Conservation (phyloP, 2,329 filamentous ascomycete species). For the Cordyceps farinosa region DNA sequence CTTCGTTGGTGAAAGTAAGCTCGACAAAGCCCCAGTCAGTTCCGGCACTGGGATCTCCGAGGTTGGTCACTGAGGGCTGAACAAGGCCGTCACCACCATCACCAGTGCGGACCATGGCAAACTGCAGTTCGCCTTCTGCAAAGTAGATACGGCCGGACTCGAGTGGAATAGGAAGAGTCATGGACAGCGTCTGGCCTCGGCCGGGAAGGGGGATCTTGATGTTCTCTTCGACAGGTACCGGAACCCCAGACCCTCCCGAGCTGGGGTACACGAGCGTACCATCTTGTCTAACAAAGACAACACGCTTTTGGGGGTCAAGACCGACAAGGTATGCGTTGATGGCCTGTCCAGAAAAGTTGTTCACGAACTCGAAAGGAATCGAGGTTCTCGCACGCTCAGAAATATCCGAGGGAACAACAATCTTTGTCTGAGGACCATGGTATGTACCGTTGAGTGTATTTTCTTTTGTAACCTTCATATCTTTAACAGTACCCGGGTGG, state of each 20-base stretch:
- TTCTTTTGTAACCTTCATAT: slow-evolving; percentile 35
- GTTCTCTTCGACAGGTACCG: slow-evolving; percentile 36
- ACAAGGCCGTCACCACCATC: slow-evolving; percentile 38
- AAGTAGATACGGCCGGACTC: slow-evolving; percentile 44
- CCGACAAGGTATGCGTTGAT: slow-evolving; percentile 47
- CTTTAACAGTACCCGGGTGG: slow-evolving; percentile 28
- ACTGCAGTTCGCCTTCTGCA: slow-evolving; percentile 38
- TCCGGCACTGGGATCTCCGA: slow-evolving; percentile 39
- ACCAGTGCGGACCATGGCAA: slow-evolving; percentile 36
- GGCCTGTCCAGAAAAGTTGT: slow-evolving; percentile 38
- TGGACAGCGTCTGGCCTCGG: slow-evolving; percentile 34
- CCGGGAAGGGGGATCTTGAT: slow-evolving; percentile 42
- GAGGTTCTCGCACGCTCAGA: slow-evolving; percentile 6
- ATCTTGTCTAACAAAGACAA: slow-evolving; percentile 43
- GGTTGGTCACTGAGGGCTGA: slow-evolving; percentile 45
- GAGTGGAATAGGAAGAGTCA: slow-evolving; percentile 40
- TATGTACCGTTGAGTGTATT: slow-evolving; percentile 40
- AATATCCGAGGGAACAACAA: slow-evolving; percentile 8
- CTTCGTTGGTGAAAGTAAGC: slow-evolving; percentile 40
- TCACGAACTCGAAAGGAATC: slow-evolving; percentile 36
- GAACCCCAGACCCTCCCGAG: slow-evolving; percentile 32
- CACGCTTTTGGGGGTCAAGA: slow-evolving; percentile 34
- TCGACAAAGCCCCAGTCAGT: slow-evolving; percentile 51
- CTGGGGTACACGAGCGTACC: slow-evolving; percentile 42
- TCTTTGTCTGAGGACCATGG: slow-evolving; percentile 18